These are phyloP conservation scores for Miamiensis avidus DNA, from an alignment of 169 alveolate genomes.

Conservation along the genomic window DNA sequence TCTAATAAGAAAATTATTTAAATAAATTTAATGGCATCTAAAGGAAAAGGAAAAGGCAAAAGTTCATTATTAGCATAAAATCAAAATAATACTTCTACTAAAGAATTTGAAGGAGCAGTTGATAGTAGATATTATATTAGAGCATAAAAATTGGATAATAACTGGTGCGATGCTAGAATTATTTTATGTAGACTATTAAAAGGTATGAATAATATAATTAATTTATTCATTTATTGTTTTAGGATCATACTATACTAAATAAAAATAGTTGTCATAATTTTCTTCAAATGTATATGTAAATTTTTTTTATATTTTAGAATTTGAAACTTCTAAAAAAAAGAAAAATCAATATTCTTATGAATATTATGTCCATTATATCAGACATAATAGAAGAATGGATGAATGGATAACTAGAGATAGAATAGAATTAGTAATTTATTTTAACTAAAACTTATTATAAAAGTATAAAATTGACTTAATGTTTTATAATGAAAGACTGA, in stretches of 20 bases:
- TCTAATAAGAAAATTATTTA: neutral
- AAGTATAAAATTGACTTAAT: neutral
- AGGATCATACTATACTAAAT: neutral
- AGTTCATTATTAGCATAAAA: constrained; percentile 2
- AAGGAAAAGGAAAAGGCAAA: constrained; percentile 36
- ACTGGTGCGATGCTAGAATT: constrained; percentile 34
- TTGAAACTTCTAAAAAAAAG: constrained; percentile 27
- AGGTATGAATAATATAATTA: constrained; percentile 9
- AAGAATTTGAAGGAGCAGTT: constrained; percentile 42
- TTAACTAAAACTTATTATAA: neutral
- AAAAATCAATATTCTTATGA: constrained; percentile 45
- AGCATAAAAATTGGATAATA: constrained; percentile 32
- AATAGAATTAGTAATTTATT: neutral
- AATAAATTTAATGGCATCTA: constrained; percentile 18
- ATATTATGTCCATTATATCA: constrained; percentile 73
- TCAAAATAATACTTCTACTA: neutral
- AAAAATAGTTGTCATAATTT: neutral
- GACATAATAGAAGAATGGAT: constrained; percentile 73
- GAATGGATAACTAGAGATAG: constrained; percentile 53
- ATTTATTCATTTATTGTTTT: neutral
- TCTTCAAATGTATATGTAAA: neutral
- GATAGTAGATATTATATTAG: constrained; percentile 25
- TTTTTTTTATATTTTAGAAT: neutral
- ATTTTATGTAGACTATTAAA: constrained; percentile 38
- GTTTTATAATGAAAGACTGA: constrained; percentile 23